Evolutionary conservation across 2,329 filamentous ascomycete genomes (phyloP), one percentile per base, ranked within the genome.

Genomic region (Penicillium expansum): DNA sequence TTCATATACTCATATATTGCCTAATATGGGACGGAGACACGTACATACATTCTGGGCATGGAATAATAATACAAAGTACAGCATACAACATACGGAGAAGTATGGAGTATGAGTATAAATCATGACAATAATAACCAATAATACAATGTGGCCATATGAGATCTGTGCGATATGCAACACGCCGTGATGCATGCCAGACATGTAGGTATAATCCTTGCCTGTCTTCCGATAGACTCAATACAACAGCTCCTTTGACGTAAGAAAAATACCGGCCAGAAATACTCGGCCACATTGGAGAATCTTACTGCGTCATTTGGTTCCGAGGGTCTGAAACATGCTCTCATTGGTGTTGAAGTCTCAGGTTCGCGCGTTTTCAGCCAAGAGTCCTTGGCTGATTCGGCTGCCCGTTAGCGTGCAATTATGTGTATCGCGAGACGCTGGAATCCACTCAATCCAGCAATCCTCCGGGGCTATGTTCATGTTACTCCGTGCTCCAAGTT

Each of bases 311-410:
- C 51, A 48, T 48, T 18, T 29, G 38, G 24, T 29, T 42, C 32
- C 27, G 13, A 45, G 20, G 20, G 29, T 24, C 52, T n/a, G 8
- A 54, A 38, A 54, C 44, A 33, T 9, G 4, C 30, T n/a, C 22
- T 24, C 14, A 35, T 52, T 37, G 30, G 39, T 29, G 39, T 24
- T 41, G 9, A 1, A 2, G 29, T 22, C 11, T 16, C 13, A 24
- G 37, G 37, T 50, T 49, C 14, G n/a, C 33, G 6, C 18, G 22
- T 52, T 44, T 43, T 32, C 29, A 22, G 51, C 51, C 51, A 54
- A 33, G 43, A 33, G 13, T n/a, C 27, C 18, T 48, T 48, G 37
- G 44, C 52, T 41, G 29, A 49, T 35, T 54, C 42, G 50, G 41
- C 22, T n/a, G n/a, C n/a, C 7, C 33, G 29, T 30, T 54, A 54